Evolutionary conservation across 176 grass and related monocot genomes (phyloP).

Genomic region (Zea luxurians): DNA sequence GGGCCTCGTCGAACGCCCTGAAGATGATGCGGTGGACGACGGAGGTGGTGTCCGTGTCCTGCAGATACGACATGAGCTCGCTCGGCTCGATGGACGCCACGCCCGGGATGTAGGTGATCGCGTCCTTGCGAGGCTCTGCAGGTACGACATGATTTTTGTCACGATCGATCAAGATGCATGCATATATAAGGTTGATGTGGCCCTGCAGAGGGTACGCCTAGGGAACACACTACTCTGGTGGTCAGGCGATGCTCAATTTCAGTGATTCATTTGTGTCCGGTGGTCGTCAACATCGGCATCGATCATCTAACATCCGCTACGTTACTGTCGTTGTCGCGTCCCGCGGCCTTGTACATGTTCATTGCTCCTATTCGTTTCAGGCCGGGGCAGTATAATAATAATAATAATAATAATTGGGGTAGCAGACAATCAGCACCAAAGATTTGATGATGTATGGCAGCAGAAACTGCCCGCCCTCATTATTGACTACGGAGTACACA

Average conservation of each 20-base stretch:
- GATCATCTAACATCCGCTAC: not conserved
- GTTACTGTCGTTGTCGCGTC: not conserved
- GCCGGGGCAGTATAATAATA: too few species aligned
- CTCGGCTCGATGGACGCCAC: constrained; percentile 55
- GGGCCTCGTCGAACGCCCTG: constrained; percentile 63
- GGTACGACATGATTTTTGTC: too few species aligned
- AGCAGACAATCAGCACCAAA: not conserved
- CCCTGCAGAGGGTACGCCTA: too few species aligned
- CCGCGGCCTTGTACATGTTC: not conserved
- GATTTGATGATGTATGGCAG: not conserved
- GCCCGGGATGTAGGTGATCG: constrained; percentile 75
- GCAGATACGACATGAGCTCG: constrained; percentile 68
- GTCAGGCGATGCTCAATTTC: not conserved
- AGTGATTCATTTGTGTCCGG: not conserved
- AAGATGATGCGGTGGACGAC: constrained; percentile 66
- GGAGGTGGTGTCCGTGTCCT: constrained; percentile 54
- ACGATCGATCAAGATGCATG: too few species aligned
- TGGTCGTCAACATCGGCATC: not conserved
- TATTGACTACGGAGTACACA: not conserved
- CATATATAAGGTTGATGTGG: too few species aligned
- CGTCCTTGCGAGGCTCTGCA: constrained; percentile 64
- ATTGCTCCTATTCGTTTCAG: not conserved
- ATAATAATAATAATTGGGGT: not conserved
- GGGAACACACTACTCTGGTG: not conserved
- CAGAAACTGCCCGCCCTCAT: not conserved